These are phyloP conservation scores for Phascolomyces articulosus DNA, from an alignment of 371 early-diverging fungal genomes.

Conservation along the genomic window DNA sequence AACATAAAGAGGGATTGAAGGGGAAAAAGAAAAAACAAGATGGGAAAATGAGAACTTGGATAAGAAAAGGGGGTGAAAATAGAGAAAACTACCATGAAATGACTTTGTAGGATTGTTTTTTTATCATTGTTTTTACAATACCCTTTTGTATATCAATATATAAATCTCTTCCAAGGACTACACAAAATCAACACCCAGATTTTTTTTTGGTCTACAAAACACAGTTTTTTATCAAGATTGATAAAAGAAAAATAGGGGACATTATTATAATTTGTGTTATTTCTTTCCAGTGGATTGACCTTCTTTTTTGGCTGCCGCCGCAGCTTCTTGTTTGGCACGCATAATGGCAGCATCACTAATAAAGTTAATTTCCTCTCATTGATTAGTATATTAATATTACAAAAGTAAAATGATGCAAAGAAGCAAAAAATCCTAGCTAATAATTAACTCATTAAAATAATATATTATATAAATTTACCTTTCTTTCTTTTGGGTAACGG, in stretches of 20 bases:
- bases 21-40: neutral
- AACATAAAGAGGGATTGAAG: neutral
- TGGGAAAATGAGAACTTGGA: neutral
- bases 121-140: no score
- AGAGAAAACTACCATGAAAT: no score
- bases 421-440: no score
- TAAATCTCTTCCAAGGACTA: neutral
- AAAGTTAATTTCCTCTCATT: no score
- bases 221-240: neutral
- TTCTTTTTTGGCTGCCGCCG: conserved; percentile 49
- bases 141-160: neutral
- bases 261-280: conserved; percentile 3
- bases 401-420: no score
- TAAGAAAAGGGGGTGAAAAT: no score
- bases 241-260: neutral
- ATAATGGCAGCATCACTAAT: conserved; percentile 63
- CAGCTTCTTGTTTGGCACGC: conserved; percentile 62
- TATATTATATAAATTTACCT: conserved; percentile 29
- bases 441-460: no score
- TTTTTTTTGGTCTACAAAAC: neutral
- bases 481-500: conserved; percentile 57
- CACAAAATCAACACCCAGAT: no score
- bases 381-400: no score
- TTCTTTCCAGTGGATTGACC: conserved; percentile 10
- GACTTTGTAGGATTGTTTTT: no score